A percentile compares a stretch with the other conserved stretches of the same genome.
phyloP scores from a whole-genome alignment of 345 rosid species.

The Cardamine resedifolia region DNA sequence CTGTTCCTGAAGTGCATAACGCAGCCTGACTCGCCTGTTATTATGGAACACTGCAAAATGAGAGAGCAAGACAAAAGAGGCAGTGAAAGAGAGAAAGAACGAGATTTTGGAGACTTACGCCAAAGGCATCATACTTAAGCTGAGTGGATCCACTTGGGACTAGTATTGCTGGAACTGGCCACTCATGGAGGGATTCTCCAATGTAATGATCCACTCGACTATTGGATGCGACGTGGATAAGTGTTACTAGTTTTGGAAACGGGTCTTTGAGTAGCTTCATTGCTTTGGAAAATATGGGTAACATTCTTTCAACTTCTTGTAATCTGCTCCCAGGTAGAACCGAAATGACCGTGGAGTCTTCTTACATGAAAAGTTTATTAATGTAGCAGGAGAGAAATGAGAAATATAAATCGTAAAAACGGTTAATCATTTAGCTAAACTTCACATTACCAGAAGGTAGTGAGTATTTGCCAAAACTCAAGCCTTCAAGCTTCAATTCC shows the following conservation, averaged over 20 bases:
- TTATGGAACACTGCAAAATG: constrained; percentile 12
- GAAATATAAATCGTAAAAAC: neutral
- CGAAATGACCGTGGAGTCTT: constrained; percentile 64
- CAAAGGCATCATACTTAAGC: constrained; percentile 74
- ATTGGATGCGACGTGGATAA: constrained; percentile 82
- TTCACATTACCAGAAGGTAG: constrained; percentile 59
- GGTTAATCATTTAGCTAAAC: neutral
- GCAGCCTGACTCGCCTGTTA: constrained; percentile 82
- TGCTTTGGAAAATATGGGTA: constrained; percentile 68
- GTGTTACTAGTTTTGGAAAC: constrained; percentile 48
- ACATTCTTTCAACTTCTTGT: constrained; percentile 87
- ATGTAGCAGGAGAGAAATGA: neutral
- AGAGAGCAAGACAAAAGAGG: neutral
- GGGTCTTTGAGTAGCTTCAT: constrained; percentile 52
- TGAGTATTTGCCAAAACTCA: constrained; percentile 44
- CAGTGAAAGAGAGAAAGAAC: constrained; percentile 1
- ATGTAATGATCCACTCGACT: constrained; percentile 61
- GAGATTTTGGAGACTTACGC: constrained; percentile 48
- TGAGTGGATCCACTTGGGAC: constrained; percentile 63
- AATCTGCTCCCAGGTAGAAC: constrained; percentile 95
- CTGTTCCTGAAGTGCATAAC: constrained; percentile 98
- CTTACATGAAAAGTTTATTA: constrained; percentile 27
- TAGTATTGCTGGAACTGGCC: constrained; percentile 77
- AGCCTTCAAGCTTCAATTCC: constrained; percentile 52
- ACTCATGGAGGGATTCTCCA: constrained; percentile 39